phyloP scores from a whole-genome alignment of 768 basidiomycete species.

The Mycena kentingensis region DNA sequence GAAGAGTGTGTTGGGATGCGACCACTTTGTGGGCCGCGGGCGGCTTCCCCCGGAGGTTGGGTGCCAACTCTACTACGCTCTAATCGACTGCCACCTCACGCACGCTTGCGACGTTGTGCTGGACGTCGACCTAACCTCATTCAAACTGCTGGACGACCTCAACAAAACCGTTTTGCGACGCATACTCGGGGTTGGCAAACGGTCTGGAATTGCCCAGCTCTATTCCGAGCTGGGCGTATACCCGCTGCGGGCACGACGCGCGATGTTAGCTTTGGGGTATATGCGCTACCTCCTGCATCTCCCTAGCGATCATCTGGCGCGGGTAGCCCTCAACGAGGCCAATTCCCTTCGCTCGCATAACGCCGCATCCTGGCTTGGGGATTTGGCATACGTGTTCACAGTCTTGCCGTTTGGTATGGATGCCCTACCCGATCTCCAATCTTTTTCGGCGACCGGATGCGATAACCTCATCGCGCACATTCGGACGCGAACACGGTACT shows the following conservation, averaged over 20 bases:
- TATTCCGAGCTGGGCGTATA: not conserved
- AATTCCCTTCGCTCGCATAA: not conserved
- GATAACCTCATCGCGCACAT: not conserved
- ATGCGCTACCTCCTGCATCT: not conserved
- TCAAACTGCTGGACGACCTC: not conserved
- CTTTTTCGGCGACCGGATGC: not conserved
- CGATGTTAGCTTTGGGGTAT: not conserved
- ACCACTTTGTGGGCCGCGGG: not conserved
- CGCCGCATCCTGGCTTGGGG: not conserved
- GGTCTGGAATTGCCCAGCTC: not conserved
- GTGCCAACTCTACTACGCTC: conserved; percentile 14
- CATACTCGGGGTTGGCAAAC: not conserved
- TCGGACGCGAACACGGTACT: not conserved
- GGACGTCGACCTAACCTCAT: conserved; percentile 3
- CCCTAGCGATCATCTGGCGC: not conserved
- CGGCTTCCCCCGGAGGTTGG: conserved; percentile 1
- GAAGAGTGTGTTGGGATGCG: not conserved
- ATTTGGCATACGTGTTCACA: not conserved
- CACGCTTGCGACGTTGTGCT: conserved; percentile 9
- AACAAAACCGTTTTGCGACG: not conserved
- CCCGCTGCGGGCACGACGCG: not conserved
- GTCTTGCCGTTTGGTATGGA: not conserved
- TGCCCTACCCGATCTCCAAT: not conserved
- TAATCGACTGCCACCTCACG: conserved; percentile 2
- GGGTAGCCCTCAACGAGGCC: not conserved